These are phyloP conservation scores for Phoma sp. DNA, from an alignment of 2,329 filamentous ascomycete species.

Conservation along the genomic window DNA sequence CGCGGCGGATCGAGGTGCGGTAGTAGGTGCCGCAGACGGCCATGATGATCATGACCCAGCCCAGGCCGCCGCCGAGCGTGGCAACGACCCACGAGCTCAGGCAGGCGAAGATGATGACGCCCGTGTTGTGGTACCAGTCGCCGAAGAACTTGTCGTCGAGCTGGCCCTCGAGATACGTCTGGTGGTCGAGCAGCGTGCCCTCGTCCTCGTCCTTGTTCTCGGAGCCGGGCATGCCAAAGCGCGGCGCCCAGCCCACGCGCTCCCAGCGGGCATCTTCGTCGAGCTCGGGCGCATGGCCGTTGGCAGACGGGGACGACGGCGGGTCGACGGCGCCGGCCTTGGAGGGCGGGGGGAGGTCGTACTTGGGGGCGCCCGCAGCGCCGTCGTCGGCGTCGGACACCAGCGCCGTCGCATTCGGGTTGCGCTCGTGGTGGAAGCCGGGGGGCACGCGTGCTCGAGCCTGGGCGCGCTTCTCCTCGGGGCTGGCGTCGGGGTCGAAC, in stretches of 20 bases:
- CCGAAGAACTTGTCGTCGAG: conserved; percentile 91
- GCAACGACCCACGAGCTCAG: conserved; percentile 90
- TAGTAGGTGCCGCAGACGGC: conserved; percentile 94
- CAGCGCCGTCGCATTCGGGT: conserved; percentile 72
- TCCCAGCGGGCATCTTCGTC: conserved; percentile 61
- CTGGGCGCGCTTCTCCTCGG: conserved; percentile 84
- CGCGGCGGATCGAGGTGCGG: conserved; percentile 89
- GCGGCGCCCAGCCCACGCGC: conserved; percentile 85
- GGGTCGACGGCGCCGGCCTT: conserved; percentile 71
- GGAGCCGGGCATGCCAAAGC: conserved; percentile 68
- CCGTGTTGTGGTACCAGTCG: conserved; percentile 98
- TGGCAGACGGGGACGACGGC: conserved; percentile 57
- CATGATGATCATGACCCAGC: conserved; percentile 94
- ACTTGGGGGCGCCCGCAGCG: conserved; percentile 57
- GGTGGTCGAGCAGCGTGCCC: conserved; percentile 79
- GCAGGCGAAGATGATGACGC: conserved; percentile 91
- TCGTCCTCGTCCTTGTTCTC: conserved; percentile 65
- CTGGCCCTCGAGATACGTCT: conserved; percentile 83
- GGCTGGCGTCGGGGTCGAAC: conserved; percentile 85
- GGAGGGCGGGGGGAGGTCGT: conserved; percentile 78
- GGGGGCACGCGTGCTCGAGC: conserved; percentile 71
- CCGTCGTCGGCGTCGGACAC: conserved; percentile 71
- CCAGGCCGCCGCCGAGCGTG: conserved; percentile 86
- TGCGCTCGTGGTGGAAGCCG: conserved; percentile 68
- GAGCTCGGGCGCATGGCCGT: conserved; percentile 63